Evolutionary conservation across 2,329 filamentous ascomycete species (phyloP).

Genomic region (Nakataea oryzae): DNA sequence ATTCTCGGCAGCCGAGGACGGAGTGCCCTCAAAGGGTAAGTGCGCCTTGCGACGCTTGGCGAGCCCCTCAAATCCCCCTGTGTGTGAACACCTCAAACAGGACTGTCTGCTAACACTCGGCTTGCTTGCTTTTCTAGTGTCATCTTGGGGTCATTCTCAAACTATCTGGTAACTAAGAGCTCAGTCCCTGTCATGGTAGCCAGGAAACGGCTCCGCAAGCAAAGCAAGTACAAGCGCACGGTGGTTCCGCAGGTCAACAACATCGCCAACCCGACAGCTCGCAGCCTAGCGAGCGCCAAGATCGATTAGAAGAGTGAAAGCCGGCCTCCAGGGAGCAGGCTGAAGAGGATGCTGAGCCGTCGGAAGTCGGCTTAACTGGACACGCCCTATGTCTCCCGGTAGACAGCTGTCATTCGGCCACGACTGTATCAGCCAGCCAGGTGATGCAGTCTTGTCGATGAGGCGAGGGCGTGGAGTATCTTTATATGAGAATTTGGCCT

Average conservation of each 20-base stretch:
- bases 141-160: conserved; percentile 90
- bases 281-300: conserved; percentile 60
- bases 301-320: conserved; percentile 45
- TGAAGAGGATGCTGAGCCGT: not conserved
- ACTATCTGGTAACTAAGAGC: conserved; percentile 94
- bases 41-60: conserved; percentile 8
- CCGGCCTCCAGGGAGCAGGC: not conserved
- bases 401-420: too few relatives aligned
- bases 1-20: conserved; percentile 86
- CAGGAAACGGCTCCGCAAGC: conserved; percentile 77
- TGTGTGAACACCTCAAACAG: not conserved
- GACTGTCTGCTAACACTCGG: conserved; percentile 5
- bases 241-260: conserved; percentile 73
- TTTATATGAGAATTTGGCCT: not conserved
- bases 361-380: not conserved
- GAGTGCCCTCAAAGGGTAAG: conserved; percentile 86
- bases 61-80: not conserved
- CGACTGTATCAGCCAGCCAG: too few relatives aligned
- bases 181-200: conserved; percentile 98
- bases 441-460: not conserved
- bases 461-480: not conserved
- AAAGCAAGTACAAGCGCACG: conserved; percentile 67
- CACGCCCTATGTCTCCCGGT: too few relatives aligned
- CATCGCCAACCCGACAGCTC: conserved; percentile 57
- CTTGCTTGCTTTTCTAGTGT: conserved; percentile 48